phyloP scores from a whole-genome alignment of 495 filamentous ascomycete species.

The Glutinoglossum americanum region DNA sequence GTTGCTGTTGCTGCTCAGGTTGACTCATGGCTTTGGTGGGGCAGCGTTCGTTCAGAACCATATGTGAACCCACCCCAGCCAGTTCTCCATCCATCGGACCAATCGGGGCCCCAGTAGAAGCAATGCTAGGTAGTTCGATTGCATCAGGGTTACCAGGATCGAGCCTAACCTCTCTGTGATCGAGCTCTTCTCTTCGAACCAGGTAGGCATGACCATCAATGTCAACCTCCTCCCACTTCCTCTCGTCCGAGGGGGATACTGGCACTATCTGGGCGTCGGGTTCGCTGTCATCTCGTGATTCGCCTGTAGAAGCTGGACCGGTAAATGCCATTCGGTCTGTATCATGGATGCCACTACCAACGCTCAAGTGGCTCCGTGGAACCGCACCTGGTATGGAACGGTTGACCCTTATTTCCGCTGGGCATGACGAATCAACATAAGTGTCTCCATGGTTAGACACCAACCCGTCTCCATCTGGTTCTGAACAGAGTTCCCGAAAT shows the following conservation, averaged over 20 bases:
- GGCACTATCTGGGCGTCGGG: conserved; percentile 2
- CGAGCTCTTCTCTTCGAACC: background rate
- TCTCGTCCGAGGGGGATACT: conserved; percentile 1
- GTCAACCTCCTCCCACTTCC: conserved; percentile 1
- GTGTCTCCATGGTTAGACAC: background rate
- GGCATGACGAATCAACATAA: background rate
- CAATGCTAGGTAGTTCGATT: background rate
- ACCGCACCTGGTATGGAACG: background rate
- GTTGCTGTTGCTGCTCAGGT: background rate
- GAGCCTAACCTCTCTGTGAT: background rate
- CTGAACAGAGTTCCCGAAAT: background rate
- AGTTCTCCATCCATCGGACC: background rate
- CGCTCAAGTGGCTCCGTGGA: background rate
- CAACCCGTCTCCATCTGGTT: background rate
- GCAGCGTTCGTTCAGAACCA: background rate
- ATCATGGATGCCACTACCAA: background rate
- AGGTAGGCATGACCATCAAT: conserved; percentile 1
- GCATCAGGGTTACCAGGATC: background rate
- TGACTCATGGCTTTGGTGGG: background rate
- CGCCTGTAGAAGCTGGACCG: background rate
- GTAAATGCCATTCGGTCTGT: background rate
- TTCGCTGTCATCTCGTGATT: conserved; percentile 1
- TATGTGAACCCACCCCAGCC: background rate
- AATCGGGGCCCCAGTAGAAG: background rate
- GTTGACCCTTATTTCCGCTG: background rate